A percentile compares a stretch with the other conserved stretches of the same genome.
Evolutionary conservation across 2,329 filamentous ascomycete species (phyloP).

Genomic region (Epichloe aotearoae): DNA sequence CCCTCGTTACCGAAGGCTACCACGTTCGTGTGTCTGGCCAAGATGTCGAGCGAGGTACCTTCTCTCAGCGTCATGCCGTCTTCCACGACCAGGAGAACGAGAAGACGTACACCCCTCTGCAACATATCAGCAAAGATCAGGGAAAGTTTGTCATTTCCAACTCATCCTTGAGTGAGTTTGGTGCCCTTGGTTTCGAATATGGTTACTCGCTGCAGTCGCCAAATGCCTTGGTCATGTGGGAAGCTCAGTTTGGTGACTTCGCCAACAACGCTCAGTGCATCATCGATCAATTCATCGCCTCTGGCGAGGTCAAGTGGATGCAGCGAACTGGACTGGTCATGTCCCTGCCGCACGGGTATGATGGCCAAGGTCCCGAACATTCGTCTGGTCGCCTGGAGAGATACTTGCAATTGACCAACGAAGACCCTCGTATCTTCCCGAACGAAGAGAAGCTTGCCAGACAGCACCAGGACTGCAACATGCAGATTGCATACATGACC

Average conservation of each 20-base stretch:
- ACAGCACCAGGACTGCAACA: slow-evolving; percentile 99
- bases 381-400: slow-evolving; percentile 95
- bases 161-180: slow-evolving; percentile 64
- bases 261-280: slow-evolving; percentile 99
- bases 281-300: slow-evolving; percentile 97
- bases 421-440: slow-evolving; percentile 91
- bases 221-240: slow-evolving; percentile 97
- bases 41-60: slow-evolving; percentile 98
- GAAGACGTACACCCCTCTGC: slow-evolving; percentile 81
- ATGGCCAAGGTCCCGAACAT: slow-evolving; percentile 96
- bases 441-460: slow-evolving; percentile 77
- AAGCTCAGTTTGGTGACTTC: slow-evolving; percentile 98
- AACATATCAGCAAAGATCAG: slow-evolving; percentile 81
- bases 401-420: slow-evolving; percentile 93
- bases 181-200: slow-evolving; percentile 89
- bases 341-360: slow-evolving; percentile 93
- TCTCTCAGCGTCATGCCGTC: slow-evolving; percentile 94
- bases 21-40: slow-evolving; percentile 96
- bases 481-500: slow-evolving; percentile 98
- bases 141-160: slow-evolving; percentile 94
- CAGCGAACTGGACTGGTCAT: slow-evolving; percentile 94
- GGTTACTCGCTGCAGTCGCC: slow-evolving; percentile 95
- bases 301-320: slow-evolving; percentile 96
- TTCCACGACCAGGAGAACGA: slow-evolving; percentile 96
- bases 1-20: slow-evolving; percentile 82